A percentile compares a stretch with the other conserved stretches of the same genome.
phyloP scores from a whole-genome alignment of 345 rosid species.

The Populus deltoides region DNA sequence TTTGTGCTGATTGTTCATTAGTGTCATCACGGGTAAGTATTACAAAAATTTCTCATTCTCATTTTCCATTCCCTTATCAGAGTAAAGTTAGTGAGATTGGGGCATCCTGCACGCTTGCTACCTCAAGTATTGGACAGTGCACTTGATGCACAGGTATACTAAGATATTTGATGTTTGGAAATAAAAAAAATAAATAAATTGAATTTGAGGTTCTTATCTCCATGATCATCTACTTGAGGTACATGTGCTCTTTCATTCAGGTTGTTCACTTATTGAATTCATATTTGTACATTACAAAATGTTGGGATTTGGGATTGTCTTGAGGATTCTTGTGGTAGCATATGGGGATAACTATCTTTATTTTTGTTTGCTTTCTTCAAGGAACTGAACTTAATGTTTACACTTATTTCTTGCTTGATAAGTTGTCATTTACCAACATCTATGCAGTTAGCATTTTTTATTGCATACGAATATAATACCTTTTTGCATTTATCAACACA shows the following conservation, averaged over 20 bases:
- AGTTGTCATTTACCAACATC: neutral
- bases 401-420: neutral
- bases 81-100: constrained; percentile 86
- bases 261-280: neutral
- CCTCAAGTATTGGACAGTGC: constrained; percentile 96
- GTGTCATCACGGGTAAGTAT: neutral
- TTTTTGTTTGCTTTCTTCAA: neutral
- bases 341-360: neutral
- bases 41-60: neutral
- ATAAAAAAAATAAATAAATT: neutral
- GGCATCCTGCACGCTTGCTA: constrained; percentile 92
- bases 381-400: neutral
- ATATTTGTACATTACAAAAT: neutral
- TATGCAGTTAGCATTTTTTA: neutral
- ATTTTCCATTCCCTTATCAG: constrained; percentile 22
- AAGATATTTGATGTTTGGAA: neutral
- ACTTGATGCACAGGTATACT: constrained; percentile 75
- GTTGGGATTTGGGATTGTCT: neutral
- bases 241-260: neutral
- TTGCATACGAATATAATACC: neutral
- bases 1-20: neutral
- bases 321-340: neutral
- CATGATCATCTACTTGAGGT: constrained; percentile 2
- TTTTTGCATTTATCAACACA: neutral
- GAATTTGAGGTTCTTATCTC: constrained; percentile 2